phyloP scores from a whole-genome alignment of 805 yeast species.

The Komagataella kurtzmanii region DNA sequence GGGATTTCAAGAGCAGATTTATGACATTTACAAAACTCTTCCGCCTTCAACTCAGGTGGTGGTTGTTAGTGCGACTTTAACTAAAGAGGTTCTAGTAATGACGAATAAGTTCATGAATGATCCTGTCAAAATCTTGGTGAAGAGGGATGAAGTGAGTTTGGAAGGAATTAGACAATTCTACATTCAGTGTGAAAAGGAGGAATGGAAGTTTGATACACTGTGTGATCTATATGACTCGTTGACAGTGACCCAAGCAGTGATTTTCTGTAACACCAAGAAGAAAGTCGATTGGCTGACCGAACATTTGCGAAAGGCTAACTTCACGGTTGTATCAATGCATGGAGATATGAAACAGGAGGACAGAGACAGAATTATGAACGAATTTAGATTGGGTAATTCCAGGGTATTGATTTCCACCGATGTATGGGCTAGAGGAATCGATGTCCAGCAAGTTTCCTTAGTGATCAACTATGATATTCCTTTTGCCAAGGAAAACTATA shows the following conservation, averaged over 20 bases:
- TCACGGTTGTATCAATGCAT: conserved; percentile 90
- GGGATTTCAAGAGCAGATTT: conserved; percentile 93
- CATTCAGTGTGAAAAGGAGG: conserved; percentile 85
- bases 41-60: conserved; percentile 91
- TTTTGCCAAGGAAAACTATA: conserved; percentile 79
- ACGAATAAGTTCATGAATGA: conserved; percentile 90
- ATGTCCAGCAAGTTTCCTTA: conserved; percentile 92
- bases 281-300: conserved; percentile 85
- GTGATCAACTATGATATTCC: conserved; percentile 94
- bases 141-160: conserved; percentile 87
- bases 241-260: conserved; percentile 94
- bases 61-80: conserved; percentile 89
- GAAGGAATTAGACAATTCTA: conserved; percentile 93
- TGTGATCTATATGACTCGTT: conserved; percentile 92
- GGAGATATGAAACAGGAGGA: conserved; percentile 93
- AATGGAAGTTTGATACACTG: conserved; percentile 87
- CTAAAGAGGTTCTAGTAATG: conserved; percentile 80
- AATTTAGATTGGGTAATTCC: conserved; percentile 88
- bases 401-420: conserved; percentile 89
- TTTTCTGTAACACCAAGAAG: conserved; percentile 91
- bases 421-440: conserved; percentile 95
- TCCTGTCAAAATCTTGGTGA: conserved; percentile 88
- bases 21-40: conserved; percentile 80
- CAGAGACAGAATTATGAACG: conserved; percentile 90
- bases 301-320: conserved; percentile 62